Base-by-base conservation (phyloP, 352 stramenopile species). In the Globisporangium nunn region DNA sequence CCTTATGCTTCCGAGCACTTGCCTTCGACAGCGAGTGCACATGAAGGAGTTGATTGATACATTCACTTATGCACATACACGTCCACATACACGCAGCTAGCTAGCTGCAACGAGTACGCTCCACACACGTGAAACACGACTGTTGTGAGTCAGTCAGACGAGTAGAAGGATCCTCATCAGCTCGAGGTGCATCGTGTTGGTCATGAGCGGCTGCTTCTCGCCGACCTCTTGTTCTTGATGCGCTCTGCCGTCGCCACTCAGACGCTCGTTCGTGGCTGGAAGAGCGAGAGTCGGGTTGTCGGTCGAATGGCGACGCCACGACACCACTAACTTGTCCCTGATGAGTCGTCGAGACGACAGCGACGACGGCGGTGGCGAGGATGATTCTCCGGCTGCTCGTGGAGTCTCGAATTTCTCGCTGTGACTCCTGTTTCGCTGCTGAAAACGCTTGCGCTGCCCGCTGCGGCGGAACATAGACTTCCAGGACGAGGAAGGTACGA, bases 391-490 rank as follows among this genome's bases (percentile, higher is more conserved):
- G 17, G 12, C 7, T 3, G 28, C 4, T 14, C 18, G 10, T n/a
- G 44, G 6, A n/a, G 7, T 11, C 44, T 49, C 44, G n/a, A 49
- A 18, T 10, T 49, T 49, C n/a, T 49, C 44, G 44, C 44, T 33
- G 44, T 49, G n/a, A 8, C 44, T 49, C 28, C 44, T 15, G 44
- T 49, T 49, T 28, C 44, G 44, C 18, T 49, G 44, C n/a, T 49
- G 44, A 11, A 31, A 30, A 6, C 43, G 17, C n/a, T 6, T 49
- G n/a, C 23, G 23, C n/a, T 49, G n/a, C 37, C 23, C 35, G 35
- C 43, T 48, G n/a, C 43, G 30, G n/a, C 44, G 44, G 18, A 49
- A 49, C n/a, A 49, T 49, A n/a, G 18, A 7, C 44, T 49, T 49
- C 44, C 44, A 49, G 4, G 44, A 49, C 7, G 40, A 23, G 5